phyloP scores from a whole-genome alignment of 2,329 filamentous ascomycete species.

The Trichoderma hamatum region DNA sequence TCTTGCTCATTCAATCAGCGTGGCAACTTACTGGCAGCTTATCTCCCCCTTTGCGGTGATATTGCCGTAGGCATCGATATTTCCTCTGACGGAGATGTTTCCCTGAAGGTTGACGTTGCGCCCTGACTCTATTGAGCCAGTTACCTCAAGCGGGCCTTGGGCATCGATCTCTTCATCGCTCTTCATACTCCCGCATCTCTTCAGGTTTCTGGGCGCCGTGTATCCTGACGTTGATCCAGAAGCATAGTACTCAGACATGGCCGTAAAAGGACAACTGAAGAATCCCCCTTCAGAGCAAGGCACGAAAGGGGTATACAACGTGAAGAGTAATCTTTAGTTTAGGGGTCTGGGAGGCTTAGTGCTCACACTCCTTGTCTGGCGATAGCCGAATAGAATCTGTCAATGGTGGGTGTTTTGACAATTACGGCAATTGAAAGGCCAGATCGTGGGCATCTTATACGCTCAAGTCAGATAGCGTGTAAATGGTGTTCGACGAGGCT shows the following conservation, averaged over 20 bases:
- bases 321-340: not conserved
- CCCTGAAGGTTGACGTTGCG: constrained; percentile 49
- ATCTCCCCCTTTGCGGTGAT: constrained; percentile 48
- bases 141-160: constrained; percentile 51
- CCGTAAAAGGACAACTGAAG: not conserved
- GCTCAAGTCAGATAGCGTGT: constrained; percentile 10
- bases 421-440: not conserved
- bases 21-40: constrained; percentile 45
- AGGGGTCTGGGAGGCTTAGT: constrained; percentile 12
- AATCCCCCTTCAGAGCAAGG: not conserved
- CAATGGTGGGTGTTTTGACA: constrained; percentile 10
- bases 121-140: constrained; percentile 51
- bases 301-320: not conserved
- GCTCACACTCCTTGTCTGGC: constrained; percentile 19
- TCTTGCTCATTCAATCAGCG: constrained; percentile 36
- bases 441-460: constrained; percentile 25
- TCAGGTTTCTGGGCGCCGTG: constrained; percentile 32
- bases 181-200: constrained; percentile 46
- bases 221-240: constrained; percentile 33
- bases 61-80: constrained; percentile 51
- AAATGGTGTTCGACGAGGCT: constrained; percentile 4
- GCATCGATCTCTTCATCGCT: constrained; percentile 47
- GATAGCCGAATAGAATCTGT: constrained; percentile 12
- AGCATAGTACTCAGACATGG: constrained; percentile 37
- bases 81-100: constrained; percentile 49